These are phyloP conservation scores for Hyaloperonospora brassicae DNA, from an alignment of 352 stramenopile genomes.

Conservation along the genomic window DNA sequence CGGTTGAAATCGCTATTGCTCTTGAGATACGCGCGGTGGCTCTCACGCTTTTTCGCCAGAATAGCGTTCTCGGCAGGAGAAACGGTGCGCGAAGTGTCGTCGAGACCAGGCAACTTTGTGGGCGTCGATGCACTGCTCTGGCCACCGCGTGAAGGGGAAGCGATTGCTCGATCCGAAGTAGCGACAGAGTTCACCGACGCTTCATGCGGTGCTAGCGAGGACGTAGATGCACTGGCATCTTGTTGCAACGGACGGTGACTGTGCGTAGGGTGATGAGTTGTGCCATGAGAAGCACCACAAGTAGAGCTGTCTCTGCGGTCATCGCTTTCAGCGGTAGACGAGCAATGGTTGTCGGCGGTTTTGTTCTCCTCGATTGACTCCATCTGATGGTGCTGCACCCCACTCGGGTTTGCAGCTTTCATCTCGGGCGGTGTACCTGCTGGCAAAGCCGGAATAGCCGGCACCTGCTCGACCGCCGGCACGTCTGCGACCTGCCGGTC, in stretches of 20 bases:
- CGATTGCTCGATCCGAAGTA: conserved; percentile 9
- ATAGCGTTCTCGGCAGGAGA: conserved; percentile 26
- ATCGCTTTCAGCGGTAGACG: conserved; percentile 2
- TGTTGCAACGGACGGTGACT: conserved; percentile 12
- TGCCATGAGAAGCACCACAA: conserved; percentile 3
- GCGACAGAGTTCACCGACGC: conserved; percentile 11
- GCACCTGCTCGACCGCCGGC: conserved; percentile 1
- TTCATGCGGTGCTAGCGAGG: conserved; percentile 11
- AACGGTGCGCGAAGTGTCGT: conserved; percentile 5
- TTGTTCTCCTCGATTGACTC: conserved; percentile 4
- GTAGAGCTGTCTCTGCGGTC: conserved; percentile 3
- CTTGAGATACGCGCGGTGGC: conserved; percentile 44
- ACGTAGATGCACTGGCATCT: conserved; percentile 4
- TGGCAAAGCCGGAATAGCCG: conserved; percentile 1
- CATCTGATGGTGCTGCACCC: conserved; percentile 2
- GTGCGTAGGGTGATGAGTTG: conserved; percentile 11
- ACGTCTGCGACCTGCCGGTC: conserved; percentile 6
- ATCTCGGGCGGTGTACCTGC: neutral
- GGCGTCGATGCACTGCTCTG: conserved; percentile 9
- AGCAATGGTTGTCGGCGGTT: conserved; percentile 2
- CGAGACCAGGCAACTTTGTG: conserved; percentile 4
- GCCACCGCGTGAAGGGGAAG: conserved; percentile 13
- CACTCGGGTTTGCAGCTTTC: conserved; percentile 1
- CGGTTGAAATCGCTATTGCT: conserved; percentile 47
- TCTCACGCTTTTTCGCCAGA: conserved; percentile 35